Evolutionary conservation across 352 stramenopile genomes (phyloP), one percentile per base, ranked within the genome.

Genomic region (Globisporangium sylvaticum): DNA sequence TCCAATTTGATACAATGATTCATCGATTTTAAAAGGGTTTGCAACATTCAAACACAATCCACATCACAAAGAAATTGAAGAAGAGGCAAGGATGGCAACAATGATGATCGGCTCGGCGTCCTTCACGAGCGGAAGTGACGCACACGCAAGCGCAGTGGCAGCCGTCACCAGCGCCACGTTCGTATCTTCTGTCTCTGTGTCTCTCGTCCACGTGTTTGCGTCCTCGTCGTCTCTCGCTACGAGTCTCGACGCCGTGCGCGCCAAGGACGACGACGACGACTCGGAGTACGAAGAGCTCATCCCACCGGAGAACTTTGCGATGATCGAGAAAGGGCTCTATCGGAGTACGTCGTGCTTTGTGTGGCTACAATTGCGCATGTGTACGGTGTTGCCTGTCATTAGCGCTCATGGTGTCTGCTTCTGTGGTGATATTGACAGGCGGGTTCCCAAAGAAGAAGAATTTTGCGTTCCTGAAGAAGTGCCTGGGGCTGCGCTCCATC

Each of bases 381-480:
- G 14, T 29, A 3, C 56, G 4, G 22, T 10, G 52, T 20, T 53
- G 2, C 0, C 4, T 55, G 20, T n/a, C 63, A 5, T 46, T 42
- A 27, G 4, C 25, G 27, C 18, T 55, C 3, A 58, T 12, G 31
- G 2, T 8, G 0, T 56, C 25, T 27, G 15, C 48, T 44, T 55
- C 6, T 37, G 10, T 44, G 31, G 6, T 62, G 24, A 14, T 1
- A 34, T 25, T 2, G 8, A 44, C 48, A 90, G 82, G 82, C 58
- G 85, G 86, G 5, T 96, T 96, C 73, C 88, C 88, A 6, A 94
- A 94, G 77, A 94, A 91, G 67, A 96, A 96, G 69, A 94, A 96
- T 73, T 92, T 95, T 69, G 72, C 84, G 5, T 96, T 96, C 63
- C 69, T 96, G 2, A 83, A 87, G 48, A 86, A 90, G 65, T 87